Base-by-base conservation (phyloP, 176 grass and related monocot genomes). In the Alloteropsis semialata region DNA sequence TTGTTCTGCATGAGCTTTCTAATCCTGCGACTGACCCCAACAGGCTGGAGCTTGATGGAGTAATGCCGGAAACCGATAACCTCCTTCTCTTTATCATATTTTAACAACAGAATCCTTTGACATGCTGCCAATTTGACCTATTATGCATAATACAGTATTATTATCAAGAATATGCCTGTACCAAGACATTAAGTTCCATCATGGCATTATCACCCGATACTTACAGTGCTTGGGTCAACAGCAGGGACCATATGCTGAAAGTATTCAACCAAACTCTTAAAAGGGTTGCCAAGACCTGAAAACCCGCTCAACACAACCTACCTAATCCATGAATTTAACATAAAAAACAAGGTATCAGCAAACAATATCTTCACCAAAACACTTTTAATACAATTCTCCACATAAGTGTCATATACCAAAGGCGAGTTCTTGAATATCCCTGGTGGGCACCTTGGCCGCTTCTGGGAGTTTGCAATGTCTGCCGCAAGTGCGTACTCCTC, bases 1-100 rank as follows among this genome's bases (percentile, higher is more conserved):
- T 90, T 84, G 65, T 74, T 90, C 49, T 93, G 87, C 71, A 90
- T 66, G 82, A 93, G 88, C 74, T 90, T 93, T 58, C 84, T 84
- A 70, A 93, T 90, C 84, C 72, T 90, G 65, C 84, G 76, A 65
- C 81, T 84, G 84, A 93, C 58, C 29, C 87, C 91, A 82, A 93
- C 77, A 81, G 91, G 91, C 62, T 93, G 91, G 16, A 93, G 82
- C 63, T 80, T 86, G 51, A 93, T 82, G 50, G 81, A 93, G 75
- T 93, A 93, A 82, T 93, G 91, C 75, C 87, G 76, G 75, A 93
- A 87, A 65, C 87, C 67, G 6, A 93, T 69, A 48, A 87, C 57
- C 30, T 84, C 85, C 14, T 75, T 85, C 73, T 92, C 91, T 73
- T 61, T 81, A 61, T 92, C 78, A 65, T 78, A 89, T n/a, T 90